These are phyloP conservation scores for Bacterosira constricta DNA, from an alignment of 108 stramenopile species.

Conservation along the genomic window DNA sequence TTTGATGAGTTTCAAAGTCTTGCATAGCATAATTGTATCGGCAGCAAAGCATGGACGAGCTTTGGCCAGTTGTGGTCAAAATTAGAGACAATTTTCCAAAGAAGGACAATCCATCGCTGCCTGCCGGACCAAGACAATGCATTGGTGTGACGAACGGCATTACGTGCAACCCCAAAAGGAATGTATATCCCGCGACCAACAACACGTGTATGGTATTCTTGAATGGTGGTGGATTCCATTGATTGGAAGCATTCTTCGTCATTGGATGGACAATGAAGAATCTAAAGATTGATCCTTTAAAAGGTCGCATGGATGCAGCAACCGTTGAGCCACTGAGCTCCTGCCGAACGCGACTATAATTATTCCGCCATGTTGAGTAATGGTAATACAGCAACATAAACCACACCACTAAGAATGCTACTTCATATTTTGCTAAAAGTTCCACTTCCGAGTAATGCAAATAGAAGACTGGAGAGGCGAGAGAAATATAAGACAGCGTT, in stretches of 20 bases:
- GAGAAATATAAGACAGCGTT: background rate
- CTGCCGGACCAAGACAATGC: constrained; percentile 19
- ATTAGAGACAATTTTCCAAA: constrained; percentile 22
- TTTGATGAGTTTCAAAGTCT: constrained; percentile 25
- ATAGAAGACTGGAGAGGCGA: constrained; percentile 20
- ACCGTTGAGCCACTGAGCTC: constrained; percentile 20
- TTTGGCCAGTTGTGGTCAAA: background rate
- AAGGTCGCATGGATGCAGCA: constrained; percentile 39
- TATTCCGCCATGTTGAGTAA: constrained; percentile 34
- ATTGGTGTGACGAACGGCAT: constrained; percentile 45
- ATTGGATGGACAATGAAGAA: constrained; percentile 40
- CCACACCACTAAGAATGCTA: constrained; percentile 31
- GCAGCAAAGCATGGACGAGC: constrained; percentile 32
- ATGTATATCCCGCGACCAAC: constrained; percentile 26
- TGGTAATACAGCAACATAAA: constrained; percentile 32
- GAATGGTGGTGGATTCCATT: constrained; percentile 52
- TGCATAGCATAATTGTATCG: constrained; percentile 52
- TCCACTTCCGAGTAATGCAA: constrained; percentile 45
- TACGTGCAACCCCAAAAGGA: constrained; percentile 36
- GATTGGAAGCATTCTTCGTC: constrained; percentile 45
- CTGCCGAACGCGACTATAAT: constrained; percentile 19
- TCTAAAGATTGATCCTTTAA: constrained; percentile 38
- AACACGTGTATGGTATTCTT: constrained; percentile 41
- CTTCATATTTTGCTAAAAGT: constrained; percentile 29
- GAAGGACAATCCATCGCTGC: constrained; percentile 12